Conservation (phyloP, 1,139 yeast species). For the Protomyces macrosporus region DNA sequence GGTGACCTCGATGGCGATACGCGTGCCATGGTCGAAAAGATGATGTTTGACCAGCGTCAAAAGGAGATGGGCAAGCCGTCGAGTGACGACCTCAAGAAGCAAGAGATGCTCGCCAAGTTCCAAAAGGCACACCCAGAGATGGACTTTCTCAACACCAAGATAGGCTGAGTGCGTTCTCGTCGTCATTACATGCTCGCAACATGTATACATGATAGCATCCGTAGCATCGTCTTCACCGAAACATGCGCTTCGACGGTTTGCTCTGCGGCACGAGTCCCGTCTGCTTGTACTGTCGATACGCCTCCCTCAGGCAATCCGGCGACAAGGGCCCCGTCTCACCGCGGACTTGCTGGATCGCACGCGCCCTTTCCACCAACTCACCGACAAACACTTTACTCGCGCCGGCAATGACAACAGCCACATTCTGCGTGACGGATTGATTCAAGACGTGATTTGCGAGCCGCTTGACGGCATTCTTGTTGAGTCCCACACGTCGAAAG, state of each 20-base stretch:
- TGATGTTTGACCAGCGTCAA: constrained; percentile 47
- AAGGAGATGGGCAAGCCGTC: constrained; percentile 42
- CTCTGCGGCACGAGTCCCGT: constrained; percentile 5
- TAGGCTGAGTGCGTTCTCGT: constrained; percentile 2
- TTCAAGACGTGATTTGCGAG: constrained; percentile 73
- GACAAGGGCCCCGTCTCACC: constrained; percentile 53
- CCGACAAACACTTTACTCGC: constrained; percentile 83
- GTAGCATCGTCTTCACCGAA: background rate
- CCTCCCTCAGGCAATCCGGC: constrained; percentile 83
- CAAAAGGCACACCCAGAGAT: constrained; percentile 45
- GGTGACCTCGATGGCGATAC: constrained; percentile 45
- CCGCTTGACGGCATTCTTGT: constrained; percentile 65
- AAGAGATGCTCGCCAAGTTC: constrained; percentile 41
- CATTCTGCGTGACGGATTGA: constrained; percentile 76
- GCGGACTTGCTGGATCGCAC: constrained; percentile 28
- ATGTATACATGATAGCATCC: too few species aligned
- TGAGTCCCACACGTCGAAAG: constrained; percentile 75
- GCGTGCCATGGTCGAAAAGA: constrained; percentile 46
- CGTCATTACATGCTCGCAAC: too few species aligned
- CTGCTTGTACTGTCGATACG: constrained; percentile 52
- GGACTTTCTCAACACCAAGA: constrained; percentile 37
- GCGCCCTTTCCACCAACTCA: constrained; percentile 60
- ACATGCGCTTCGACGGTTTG: background rate
- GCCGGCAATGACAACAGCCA: constrained; percentile 79
- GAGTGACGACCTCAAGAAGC: constrained; percentile 41